Conservation (phyloP, 1,284 basidiomycete species). For the Calocybe gambosa region DNA sequence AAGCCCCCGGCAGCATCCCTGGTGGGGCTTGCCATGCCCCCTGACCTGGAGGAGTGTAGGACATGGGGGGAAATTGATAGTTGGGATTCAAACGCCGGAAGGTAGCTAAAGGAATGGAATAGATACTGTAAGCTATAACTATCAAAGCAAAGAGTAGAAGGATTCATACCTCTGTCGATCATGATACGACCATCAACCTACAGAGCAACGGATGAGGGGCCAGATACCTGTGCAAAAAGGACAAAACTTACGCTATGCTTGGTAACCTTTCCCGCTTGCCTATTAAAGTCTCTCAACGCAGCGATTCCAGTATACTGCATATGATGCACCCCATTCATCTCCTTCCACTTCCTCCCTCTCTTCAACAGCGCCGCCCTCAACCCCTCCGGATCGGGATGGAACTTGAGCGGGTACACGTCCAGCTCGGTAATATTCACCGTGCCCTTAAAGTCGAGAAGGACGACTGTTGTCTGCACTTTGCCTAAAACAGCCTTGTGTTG, state of each 20-base stretch:
- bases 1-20: not conserved
- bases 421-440: constrained; percentile 42
- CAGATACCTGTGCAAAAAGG: constrained; percentile 6
- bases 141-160: no score
- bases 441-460: constrained; percentile 38
- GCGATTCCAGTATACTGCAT: constrained; percentile 48
- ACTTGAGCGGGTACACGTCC: constrained; percentile 45
- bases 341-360: constrained; percentile 48
- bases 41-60: constrained; percentile 5
- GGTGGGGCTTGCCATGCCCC: constrained; percentile 2
- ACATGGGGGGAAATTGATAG: constrained; percentile 35
- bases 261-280: constrained; percentile 26
- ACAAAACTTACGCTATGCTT: constrained; percentile 38
- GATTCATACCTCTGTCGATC: constrained; percentile 45
- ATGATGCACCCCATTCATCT: constrained; percentile 46
- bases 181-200: constrained; percentile 45
- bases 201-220: constrained; percentile 5
- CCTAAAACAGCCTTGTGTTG: constrained; percentile 32
- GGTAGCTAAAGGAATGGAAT: constrained; percentile 27
- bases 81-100: constrained; percentile 46
- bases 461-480: constrained; percentile 34
- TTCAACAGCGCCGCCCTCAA: constrained; percentile 32
- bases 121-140: no score
- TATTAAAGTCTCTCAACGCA: constrained; percentile 32
- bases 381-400: constrained; percentile 34